Evolutionary conservation across 805 yeast species (phyloP).

Genomic region (Saccharomycopsis sp.): DNA sequence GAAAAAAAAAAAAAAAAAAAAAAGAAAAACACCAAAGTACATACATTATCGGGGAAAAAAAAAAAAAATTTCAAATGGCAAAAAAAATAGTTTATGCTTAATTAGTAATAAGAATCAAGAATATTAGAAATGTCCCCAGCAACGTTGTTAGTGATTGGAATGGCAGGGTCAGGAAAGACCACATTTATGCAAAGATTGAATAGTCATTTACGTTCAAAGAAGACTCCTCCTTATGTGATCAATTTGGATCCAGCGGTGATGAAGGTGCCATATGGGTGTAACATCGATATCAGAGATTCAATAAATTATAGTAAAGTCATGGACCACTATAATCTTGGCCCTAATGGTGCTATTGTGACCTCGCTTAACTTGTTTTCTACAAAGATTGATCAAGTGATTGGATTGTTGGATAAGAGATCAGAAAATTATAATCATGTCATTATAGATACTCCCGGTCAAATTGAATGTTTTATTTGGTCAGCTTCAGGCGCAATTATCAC

Average conservation of each 20-base stretch:
- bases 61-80: too few species aligned
- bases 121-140: conserved; percentile 28
- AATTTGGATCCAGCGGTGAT: conserved; percentile 95
- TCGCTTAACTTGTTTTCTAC: conserved; percentile 88
- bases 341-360: conserved; percentile 97
- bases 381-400: conserved; percentile 91
- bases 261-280: conserved; percentile 88
- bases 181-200: conserved; percentile 94
- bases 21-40: too few species aligned
- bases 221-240: conserved; percentile 80
- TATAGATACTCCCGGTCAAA: conserved; percentile 97
- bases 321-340: conserved; percentile 93
- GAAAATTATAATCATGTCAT: conserved; percentile 59
- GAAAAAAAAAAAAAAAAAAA: too few species aligned
- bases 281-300: conserved; percentile 93
- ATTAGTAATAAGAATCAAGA: too few species aligned
- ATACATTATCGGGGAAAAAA: too few species aligned
- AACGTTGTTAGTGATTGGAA: conserved; percentile 35
- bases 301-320: conserved; percentile 92
- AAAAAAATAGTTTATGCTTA: too few species aligned
- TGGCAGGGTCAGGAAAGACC: conserved; percentile 84
- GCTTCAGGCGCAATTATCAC: conserved; percentile 96
- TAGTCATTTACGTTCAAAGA: conserved; percentile 71
- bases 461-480: conserved; percentile 97
- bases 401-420: conserved; percentile 69